Base-by-base conservation (phyloP, 257 asterid species). In the Echites panduratus region DNA sequence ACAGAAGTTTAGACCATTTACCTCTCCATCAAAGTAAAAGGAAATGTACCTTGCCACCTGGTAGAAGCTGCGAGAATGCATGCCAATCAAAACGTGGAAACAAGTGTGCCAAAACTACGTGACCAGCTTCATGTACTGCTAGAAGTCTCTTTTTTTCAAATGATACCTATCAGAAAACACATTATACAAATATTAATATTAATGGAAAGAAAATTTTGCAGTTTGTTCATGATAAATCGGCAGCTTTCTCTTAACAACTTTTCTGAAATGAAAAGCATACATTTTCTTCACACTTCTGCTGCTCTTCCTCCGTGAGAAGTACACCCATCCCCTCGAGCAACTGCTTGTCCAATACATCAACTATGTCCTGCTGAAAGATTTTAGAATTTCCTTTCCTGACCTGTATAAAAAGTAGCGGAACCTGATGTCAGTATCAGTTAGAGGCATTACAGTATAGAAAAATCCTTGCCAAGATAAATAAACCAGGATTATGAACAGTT, bases 61-160 rank as follows among this genome's bases (percentile, higher is more conserved):
- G 99, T 66, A 94, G 87, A 76, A 94, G 92, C 97, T 94, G 99
- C 77, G 99, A 91, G 83, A 94, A 94, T 66, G 99, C 99, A 84
- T 94, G 99, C 99, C 97, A 90, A 82, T 94, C 99, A 82, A 88
- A 94, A 73, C 83, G 85, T 70, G 98, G 98, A 83, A 94, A 94
- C 80, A 94, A 84, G 82, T 94, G 99, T 65, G 99, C 97, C 89
- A 94, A 84, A 77, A 94, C 87, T 76, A 94, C 83, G 85, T 94
- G 99, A 68, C 99, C 98, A 73, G 99, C 99, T 89, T 94, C 99
- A 57, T 94, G 99, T 81, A 94, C 98, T 8, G 99, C 99, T 80
- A 94, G 83, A 54, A 94, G 82, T 79, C 86, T 85, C 73, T 81
- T 94, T 87, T 86, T 94, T 79, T 90, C 99, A 22, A 75, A 73